Evolutionary conservation across 163 green algal species (phyloP), one percentile per base, ranked within the genome.

Genomic region (Coccomyxa subellipsoidea): DNA sequence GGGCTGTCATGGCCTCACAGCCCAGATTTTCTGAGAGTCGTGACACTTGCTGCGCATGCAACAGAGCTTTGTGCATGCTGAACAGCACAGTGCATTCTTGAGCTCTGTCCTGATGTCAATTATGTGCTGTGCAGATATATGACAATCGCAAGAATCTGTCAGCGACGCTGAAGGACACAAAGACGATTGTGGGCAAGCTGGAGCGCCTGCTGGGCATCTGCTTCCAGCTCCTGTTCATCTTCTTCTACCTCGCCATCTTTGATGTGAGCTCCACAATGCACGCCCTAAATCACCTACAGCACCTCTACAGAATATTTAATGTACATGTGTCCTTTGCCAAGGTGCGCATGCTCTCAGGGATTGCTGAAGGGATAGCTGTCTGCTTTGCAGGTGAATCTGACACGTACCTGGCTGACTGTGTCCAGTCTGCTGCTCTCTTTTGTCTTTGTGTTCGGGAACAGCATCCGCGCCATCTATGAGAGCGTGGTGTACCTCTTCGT

Each of bases 401-500:
- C 54, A n/a, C 81, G 90, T 37, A 79, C 90, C 7, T 94, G 88
- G 85, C 35, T 94, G 10, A 87, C 86, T 4, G 85, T 94, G 54
- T 90, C 83, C 40, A 89, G 81, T 38, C 38, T 94, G 25, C 81
- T 91, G 38, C 84, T 96, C 12, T 88, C 88, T 39, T 91, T 93
- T 21, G 85, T 84, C 38, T 95, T 95, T 77, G 84, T 94, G 69
- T 95, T 95, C 81, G 86, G 87, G 73, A 94, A 93, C 85, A 90
- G 80, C 47, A 84, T 95, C n/a, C 84, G 85, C 78, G 87, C 83
- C 18, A 83, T 93, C 32, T 93, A 93, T 79, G 92, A 95, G 77
- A 85, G 86, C n/a, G 88, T 90, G 39, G 84, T 95, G 37, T 95
- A 91, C 84, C 89, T 92, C 10, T 91, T 91, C 70, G 84, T 88